Percentiles rank a stretch among this genome's conserved stretches.
Conservation (phyloP, 2,329 filamentous ascomycete genomes). For the Cercospora sojina region DNA sequence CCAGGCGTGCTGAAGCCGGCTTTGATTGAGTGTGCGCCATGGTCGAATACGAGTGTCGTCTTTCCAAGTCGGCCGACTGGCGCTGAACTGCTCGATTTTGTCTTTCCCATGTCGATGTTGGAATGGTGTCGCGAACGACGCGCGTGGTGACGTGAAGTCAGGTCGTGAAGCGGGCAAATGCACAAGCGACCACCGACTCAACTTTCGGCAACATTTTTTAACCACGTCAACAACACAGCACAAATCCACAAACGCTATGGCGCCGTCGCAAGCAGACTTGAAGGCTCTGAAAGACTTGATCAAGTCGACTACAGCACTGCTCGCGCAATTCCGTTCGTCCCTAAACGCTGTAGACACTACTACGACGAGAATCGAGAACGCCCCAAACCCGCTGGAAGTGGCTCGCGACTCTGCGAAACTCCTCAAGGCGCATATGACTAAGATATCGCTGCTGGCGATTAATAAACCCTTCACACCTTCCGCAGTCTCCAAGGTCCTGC, state of each 20-base stretch:
- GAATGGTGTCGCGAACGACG: constrained; percentile 5
- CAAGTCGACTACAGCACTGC: constrained; percentile 34
- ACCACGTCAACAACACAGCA: neutral
- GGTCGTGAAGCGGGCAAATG: neutral
- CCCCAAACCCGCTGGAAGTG: constrained; percentile 61
- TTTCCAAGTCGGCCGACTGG: constrained; percentile 23
- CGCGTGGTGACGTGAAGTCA: constrained; percentile 13
- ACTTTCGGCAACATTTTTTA: neutral
- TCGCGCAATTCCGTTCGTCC: constrained; percentile 35
- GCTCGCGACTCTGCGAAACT: constrained; percentile 70
- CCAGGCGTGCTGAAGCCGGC: constrained; percentile 64
- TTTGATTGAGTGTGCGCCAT: constrained; percentile 89
- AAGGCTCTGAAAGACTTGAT: constrained; percentile 34
- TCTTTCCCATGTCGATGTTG: constrained; percentile 15
- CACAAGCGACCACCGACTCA: constrained; percentile 1
- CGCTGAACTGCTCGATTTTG: constrained; percentile 4
- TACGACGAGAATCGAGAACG: constrained; percentile 32
- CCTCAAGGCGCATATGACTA: constrained; percentile 80
- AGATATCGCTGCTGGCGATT: constrained; percentile 80
- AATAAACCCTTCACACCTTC: constrained; percentile 83
- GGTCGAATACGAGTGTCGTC: constrained; percentile 81
- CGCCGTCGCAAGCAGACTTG: constrained; percentile 29
- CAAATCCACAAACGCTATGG: constrained; percentile 23
- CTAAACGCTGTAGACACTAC: constrained; percentile 29
- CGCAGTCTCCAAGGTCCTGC: constrained; percentile 68